These are phyloP conservation scores for Diaporthe citriasiana DNA, from an alignment of 2,329 filamentous ascomycete genomes.

Conservation along the genomic window DNA sequence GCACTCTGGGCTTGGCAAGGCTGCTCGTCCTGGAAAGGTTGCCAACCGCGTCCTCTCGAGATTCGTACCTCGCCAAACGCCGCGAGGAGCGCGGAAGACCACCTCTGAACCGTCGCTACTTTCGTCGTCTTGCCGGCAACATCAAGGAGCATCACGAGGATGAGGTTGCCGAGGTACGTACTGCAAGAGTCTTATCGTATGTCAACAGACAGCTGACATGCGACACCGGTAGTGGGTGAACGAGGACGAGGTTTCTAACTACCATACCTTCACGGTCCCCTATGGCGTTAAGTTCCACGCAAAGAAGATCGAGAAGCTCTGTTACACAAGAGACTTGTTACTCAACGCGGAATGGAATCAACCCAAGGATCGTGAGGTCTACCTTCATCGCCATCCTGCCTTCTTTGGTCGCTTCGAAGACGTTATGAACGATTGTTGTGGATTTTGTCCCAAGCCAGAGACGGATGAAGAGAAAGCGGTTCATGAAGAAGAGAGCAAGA, in stretches of 20 bases:
- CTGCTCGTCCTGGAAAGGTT: conserved; percentile 85
- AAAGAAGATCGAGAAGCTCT: conserved; percentile 83
- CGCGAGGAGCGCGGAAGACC: conserved; percentile 81
- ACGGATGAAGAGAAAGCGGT: conserved; percentile 81
- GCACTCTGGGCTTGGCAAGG: conserved; percentile 82
- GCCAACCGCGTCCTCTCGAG: conserved; percentile 76
- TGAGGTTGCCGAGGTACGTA: conserved; percentile 76
- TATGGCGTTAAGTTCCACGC: conserved; percentile 75
- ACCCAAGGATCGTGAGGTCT: conserved; percentile 78
- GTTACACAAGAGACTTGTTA: conserved; percentile 85
- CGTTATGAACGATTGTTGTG: conserved; percentile 85
- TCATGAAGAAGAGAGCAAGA: conserved; percentile 79
- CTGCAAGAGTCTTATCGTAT: neutral
- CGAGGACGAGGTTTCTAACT: conserved; percentile 82
- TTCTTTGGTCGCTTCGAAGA: conserved; percentile 85
- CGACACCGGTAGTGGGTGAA: conserved; percentile 71
- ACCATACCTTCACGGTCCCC: conserved; percentile 81
- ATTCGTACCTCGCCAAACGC: conserved; percentile 78
- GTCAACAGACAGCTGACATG: neutral
- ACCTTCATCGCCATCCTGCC: conserved; percentile 86
- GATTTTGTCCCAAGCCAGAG: conserved; percentile 77
- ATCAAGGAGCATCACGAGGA: conserved; percentile 84
- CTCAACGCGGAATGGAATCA: conserved; percentile 92
- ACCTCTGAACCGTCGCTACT: conserved; percentile 56
- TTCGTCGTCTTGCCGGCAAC: conserved; percentile 70